Base-by-base conservation (phyloP, 768 basidiomycete species). In the Kondoa malvinella region DNA sequence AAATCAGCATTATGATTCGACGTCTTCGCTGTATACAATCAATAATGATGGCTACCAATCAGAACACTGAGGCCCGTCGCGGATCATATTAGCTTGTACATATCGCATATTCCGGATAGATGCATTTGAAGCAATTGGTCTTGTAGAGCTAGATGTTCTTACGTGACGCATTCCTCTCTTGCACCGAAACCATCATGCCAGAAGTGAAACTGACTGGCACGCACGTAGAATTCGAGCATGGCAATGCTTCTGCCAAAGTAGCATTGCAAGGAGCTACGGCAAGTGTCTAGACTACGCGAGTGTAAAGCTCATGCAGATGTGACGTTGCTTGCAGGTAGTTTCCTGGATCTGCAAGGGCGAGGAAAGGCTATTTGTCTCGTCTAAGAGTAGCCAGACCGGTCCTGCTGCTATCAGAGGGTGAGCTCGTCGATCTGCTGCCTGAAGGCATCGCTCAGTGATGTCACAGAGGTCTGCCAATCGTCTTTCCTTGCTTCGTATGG, bases 401-500 rank as follows among this genome's bases (percentile, higher is more conserved):
- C 70, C 71, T 1, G 60, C 66, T 14, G 68, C 74, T 25, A 69
- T 75, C 21, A 67, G 74, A n/a, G 74, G 74, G 15, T 72, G 72
- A 29, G 68, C 69, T 27, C 71, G 69, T 27, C 31, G 21, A 29
- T 61, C n/a, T 57, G 70, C 68, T 72, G 73, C 67, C 72, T 66
- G 66, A 61, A 25, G 4, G 69, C 30, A 26, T 30, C 21, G 34
- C 12, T 21, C 14, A 15, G 29, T 50, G 34, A 50, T 8, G 21
- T 50, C 21, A 21, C 21, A 50, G 40, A 33, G 79, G 78, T 56
- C 77, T 79, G 50, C 79, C 79, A 2, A 76, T 85, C 40, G 85
- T 89, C 57, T 95, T 91, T 76, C 86, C 87, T 74, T 76, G 77
- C 78, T 57, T 89, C 87, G 78, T 97, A 96, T 74, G 92, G 57